phyloP scores from a whole-genome alignment of 805 yeast genomes.

The Monosporozyma unispora region DNA sequence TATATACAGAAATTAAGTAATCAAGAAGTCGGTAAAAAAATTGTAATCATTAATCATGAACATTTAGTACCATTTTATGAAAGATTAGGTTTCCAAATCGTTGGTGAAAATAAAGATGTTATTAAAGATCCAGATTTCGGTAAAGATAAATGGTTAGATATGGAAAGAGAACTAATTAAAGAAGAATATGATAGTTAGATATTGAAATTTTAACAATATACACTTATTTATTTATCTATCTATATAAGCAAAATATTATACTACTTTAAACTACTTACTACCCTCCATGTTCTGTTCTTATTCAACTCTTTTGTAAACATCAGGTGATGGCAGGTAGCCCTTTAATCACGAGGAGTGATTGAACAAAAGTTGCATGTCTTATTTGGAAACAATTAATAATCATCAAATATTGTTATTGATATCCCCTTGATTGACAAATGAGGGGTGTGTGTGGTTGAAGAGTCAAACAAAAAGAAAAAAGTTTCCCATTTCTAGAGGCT shows the following conservation, averaged over 20 bases:
- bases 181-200: conserved; percentile 28
- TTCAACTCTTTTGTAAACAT: too few relatives aligned
- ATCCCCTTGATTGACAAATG: too few relatives aligned
- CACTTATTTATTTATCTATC: too few relatives aligned
- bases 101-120: conserved; percentile 42
- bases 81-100: conserved; percentile 66
- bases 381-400: neutral
- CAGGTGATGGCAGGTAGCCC: neutral
- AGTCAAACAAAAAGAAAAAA: too few relatives aligned
- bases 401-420: too few relatives aligned
- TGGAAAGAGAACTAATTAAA: conserved; percentile 31
- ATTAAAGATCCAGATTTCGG: conserved; percentile 25
- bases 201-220: neutral
- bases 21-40: conserved; percentile 74
- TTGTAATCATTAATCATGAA: conserved; percentile 65
- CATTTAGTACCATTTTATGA: conserved; percentile 67
- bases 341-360: neutral
- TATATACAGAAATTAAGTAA: conserved; percentile 83
- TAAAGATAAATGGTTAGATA: conserved; percentile 27
- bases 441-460: too few relatives aligned
- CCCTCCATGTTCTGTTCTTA: too few relatives aligned
- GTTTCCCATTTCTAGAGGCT: too few relatives aligned
- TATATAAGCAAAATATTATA: neutral
- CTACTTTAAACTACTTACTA: neutral
- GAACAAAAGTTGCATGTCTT: too few relatives aligned